These are phyloP conservation scores for Globisporangium cederbergense DNA, from an alignment of 352 stramenopile species.

Conservation along the genomic window DNA sequence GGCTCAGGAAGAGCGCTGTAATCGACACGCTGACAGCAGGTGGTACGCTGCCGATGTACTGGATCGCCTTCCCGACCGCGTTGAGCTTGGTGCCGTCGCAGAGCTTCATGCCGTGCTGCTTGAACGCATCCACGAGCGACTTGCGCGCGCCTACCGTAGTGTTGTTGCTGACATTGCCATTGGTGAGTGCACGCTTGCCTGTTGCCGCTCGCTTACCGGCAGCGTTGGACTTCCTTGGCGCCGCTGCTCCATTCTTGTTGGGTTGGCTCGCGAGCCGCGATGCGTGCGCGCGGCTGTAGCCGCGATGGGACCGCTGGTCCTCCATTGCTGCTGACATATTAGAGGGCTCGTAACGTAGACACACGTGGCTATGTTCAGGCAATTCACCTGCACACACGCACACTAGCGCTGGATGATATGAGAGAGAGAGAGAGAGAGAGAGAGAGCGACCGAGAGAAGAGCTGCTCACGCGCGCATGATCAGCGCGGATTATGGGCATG, in stretches of 20 bases:
- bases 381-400: neutral
- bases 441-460: neutral
- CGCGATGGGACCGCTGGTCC: neutral
- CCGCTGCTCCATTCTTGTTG: neutral
- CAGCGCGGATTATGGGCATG: neutral
- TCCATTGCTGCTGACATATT: slow-evolving; percentile 5
- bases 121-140: slow-evolving; percentile 60
- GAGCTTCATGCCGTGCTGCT: slow-evolving; percentile 62
- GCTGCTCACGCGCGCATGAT: neutral
- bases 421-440: slow-evolving; percentile 1
- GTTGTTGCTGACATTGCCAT: too few species aligned
- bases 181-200: neutral
- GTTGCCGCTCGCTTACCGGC: neutral
- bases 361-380: neutral
- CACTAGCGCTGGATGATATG: neutral
- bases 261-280: neutral
- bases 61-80: slow-evolving; percentile 53
- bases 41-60: slow-evolving; percentile 44
- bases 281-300: slow-evolving; percentile 12
- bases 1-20: slow-evolving; percentile 72
- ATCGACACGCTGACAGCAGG: slow-evolving; percentile 39
- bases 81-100: slow-evolving; percentile 79
- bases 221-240: neutral
- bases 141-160: slow-evolving; percentile 19
- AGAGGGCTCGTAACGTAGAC: neutral